Conservation (phyloP, 441 rosid genomes). For the Gossypium aridum region DNA sequence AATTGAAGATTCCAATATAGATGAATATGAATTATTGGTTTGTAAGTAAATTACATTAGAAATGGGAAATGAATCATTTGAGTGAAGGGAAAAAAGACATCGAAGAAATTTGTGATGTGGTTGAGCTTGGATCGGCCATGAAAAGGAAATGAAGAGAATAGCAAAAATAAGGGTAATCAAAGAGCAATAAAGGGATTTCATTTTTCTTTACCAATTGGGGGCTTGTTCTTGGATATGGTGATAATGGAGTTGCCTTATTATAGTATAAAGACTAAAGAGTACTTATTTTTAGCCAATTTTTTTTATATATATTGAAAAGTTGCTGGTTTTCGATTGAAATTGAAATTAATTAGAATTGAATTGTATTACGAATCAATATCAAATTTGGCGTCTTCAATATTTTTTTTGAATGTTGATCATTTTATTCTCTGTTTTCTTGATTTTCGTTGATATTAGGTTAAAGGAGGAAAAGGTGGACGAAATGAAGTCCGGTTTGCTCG, state of each 20-base stretch:
- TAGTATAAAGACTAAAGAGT: background rate
- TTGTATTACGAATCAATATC: too few relatives aligned
- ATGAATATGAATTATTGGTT: background rate
- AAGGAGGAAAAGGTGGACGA: too few relatives aligned
- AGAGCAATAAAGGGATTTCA: background rate
- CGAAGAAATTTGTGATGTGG: background rate
- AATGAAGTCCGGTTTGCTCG: too few relatives aligned
- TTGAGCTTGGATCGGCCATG: background rate
- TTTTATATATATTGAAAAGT: too few relatives aligned
- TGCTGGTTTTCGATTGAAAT: background rate
- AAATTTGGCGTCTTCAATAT: background rate
- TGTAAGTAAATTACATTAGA: background rate
- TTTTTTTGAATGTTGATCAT: background rate
- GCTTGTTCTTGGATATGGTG: background rate
- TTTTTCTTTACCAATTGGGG: background rate
- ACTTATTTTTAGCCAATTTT: background rate
- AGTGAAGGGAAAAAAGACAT: background rate
- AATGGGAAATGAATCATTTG: background rate
- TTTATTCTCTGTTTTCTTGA: too few relatives aligned
- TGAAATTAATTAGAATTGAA: background rate
- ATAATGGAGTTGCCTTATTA: background rate
- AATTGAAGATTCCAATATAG: background rate
- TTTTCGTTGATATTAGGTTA: too few relatives aligned
- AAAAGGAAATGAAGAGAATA: background rate
- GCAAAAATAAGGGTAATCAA: background rate